Evolutionary conservation across 257 asterid species (phyloP).

Genomic region (Rubia yunnanensis): DNA sequence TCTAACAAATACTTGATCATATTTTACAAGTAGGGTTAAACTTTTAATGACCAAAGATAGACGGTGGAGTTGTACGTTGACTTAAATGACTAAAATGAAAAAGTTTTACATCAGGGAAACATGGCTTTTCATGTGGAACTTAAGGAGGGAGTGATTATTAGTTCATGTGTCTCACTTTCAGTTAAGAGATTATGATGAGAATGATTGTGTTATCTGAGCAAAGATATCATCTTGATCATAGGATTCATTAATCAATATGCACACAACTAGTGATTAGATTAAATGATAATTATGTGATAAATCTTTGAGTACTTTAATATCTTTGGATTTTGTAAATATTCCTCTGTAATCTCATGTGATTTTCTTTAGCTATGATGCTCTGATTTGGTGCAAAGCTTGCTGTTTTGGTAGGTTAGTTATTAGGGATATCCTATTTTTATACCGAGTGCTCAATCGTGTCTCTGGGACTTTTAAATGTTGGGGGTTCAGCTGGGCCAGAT

Average conservation of each 20-base stretch:
- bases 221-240: neutral
- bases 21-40: too few relatives aligned
- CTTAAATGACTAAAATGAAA: too few relatives aligned
- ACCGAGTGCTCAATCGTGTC: neutral
- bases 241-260: neutral
- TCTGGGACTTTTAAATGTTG: neutral
- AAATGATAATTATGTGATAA: neutral
- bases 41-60: too few relatives aligned
- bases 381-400: neutral
- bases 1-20: too few relatives aligned
- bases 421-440: neutral
- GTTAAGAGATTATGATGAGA: neutral
- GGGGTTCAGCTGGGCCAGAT: conserved; percentile 1
- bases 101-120: neutral
- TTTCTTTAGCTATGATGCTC: neutral
- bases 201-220: neutral
- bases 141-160: neutral
- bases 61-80: too few relatives aligned
- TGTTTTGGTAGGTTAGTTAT: neutral
- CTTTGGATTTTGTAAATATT: neutral
- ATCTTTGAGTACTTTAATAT: neutral
- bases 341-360: neutral
- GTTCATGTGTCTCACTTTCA: neutral
- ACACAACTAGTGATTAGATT: neutral
- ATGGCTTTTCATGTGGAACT: neutral